phyloP scores from a whole-genome alignment of 2,329 filamentous ascomycete species.

The Hypomyces perniciosus region DNA sequence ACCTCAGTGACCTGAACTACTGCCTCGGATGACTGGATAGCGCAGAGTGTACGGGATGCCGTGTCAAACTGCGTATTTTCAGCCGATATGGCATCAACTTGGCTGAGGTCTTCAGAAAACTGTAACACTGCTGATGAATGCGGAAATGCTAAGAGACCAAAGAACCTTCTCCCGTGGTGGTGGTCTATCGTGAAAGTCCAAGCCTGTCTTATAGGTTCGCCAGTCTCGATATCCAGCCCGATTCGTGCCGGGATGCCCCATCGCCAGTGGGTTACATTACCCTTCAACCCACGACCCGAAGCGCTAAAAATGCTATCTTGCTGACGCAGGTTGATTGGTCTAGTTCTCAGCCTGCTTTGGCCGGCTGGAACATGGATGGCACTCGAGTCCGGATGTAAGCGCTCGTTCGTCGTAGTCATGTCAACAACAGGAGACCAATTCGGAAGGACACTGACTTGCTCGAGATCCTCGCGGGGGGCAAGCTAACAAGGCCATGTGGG shows the following conservation, averaged over 20 bases:
- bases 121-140: constrained; percentile 43
- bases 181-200: constrained; percentile 43
- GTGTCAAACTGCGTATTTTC: constrained; percentile 45
- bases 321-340: constrained; percentile 23
- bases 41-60: constrained; percentile 45
- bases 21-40: constrained; percentile 29
- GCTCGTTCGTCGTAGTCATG: constrained; percentile 41
- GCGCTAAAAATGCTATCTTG: constrained; percentile 59
- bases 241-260: constrained; percentile 65
- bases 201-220: constrained; percentile 41
- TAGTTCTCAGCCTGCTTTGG: constrained; percentile 7
- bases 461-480: constrained; percentile 46
- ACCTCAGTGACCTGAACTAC: constrained; percentile 52
- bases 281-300: constrained; percentile 56
- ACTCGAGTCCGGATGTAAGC: constrained; percentile 19
- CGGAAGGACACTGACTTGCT: constrained; percentile 44
- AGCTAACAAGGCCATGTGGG: constrained; percentile 32
- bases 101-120: constrained; percentile 42
- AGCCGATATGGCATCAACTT: constrained; percentile 37
- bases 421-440: constrained; percentile 60
- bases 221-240: constrained; percentile 49
- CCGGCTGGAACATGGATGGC: constrained; percentile 3
- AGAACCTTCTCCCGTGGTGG: constrained; percentile 18
- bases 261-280: constrained; percentile 62
- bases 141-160: constrained; percentile 44